Conservation (phyloP, 2,329 filamentous ascomycete species). For the Talaromyces sp. region DNA sequence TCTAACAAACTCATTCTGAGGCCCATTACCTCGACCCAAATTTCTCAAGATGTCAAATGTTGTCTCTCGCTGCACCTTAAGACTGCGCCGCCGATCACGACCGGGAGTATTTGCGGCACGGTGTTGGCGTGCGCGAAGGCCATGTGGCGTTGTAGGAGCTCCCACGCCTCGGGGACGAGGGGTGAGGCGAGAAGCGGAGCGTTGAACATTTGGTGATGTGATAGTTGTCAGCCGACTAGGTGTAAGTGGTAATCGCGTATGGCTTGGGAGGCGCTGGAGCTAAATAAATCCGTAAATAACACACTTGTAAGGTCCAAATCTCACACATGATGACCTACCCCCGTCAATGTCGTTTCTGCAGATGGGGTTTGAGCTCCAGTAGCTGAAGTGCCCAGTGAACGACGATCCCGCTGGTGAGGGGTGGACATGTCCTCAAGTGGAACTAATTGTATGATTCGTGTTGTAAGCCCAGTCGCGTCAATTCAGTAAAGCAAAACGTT, state of each 20-base stretch:
- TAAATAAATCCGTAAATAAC: conserved; percentile 15
- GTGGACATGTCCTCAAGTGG: conserved; percentile 28
- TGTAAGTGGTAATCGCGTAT: conserved; percentile 38
- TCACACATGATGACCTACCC: conserved; percentile 18
- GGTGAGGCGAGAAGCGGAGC: conserved; percentile 38
- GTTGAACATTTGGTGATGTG: conserved; percentile 36
- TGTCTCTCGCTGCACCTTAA: conserved; percentile 55
- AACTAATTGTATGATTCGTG: background rate
- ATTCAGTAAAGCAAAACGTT: too few relatives aligned
- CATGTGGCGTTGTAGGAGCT: conserved; percentile 59
- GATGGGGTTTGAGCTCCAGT: conserved; percentile 28
- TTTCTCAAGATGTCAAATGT: conserved; percentile 58
- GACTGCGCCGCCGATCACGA: conserved; percentile 53
- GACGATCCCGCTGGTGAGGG: conserved; percentile 32
- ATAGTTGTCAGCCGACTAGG: conserved; percentile 35
- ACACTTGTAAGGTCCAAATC: background rate
- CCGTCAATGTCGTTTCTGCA: conserved; percentile 33
- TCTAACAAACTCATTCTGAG: background rate
- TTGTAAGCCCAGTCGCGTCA: background rate
- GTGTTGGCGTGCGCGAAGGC: conserved; percentile 57
- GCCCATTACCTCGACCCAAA: conserved; percentile 51
- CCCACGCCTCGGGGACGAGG: conserved; percentile 34
- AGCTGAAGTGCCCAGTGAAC: conserved; percentile 28
- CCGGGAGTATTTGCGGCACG: conserved; percentile 56
- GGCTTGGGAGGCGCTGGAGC: conserved; percentile 39